Base-by-base conservation (phyloP, 2,329 filamentous ascomycete species). In the Fusarium oxysporum region DNA sequence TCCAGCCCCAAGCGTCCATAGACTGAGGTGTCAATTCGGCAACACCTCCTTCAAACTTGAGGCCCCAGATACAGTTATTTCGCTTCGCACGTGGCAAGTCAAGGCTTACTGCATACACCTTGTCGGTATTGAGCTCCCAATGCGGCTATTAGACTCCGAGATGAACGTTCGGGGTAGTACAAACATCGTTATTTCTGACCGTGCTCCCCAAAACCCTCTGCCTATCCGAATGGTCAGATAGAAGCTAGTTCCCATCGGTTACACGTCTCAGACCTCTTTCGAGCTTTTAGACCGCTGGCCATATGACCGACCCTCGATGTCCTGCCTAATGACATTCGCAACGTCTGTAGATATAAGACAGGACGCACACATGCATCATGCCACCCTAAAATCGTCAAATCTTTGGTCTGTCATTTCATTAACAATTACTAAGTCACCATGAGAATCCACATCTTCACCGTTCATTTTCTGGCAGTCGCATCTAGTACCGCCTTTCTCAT, bases 231-330 rank as follows among this genome's bases (percentile, higher is more conserved):
- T 25, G 21, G 5, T 13, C 2, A 9, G 21, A 30, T 1, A 8
- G 9, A 7, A 12, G 13, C 3, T 2, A 16, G 3, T 3, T 3
- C 13, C 6, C 8, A 5, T 5, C 9, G 0, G 30, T 7, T 21
- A 25, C 12, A 21, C 25, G 23, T 19, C 4, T 25, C 9, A 5
- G n/a, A 13, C 6, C 30, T 12, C 6, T 12, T 8, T 44, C 10
- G 9, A 12, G 38, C 8, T 16, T n/a, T 4, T 11, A n/a, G 4
- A 1, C 6, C 6, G 8, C 10, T 23, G 9, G 11, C 4, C 8
- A 4, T 28, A 11, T 11, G 12, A 3, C 4, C 3, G 2, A 4
- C 6, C 2, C 8, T 37, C n/a, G 5, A 6, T 1, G 3, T 25
- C 25, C 25, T 25, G 25, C 25, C 25, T 25, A 16, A 19, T 8